Evolutionary conservation across 176 grass and related monocot species (phyloP).

Genomic region (Oryza meyeriana): DNA sequence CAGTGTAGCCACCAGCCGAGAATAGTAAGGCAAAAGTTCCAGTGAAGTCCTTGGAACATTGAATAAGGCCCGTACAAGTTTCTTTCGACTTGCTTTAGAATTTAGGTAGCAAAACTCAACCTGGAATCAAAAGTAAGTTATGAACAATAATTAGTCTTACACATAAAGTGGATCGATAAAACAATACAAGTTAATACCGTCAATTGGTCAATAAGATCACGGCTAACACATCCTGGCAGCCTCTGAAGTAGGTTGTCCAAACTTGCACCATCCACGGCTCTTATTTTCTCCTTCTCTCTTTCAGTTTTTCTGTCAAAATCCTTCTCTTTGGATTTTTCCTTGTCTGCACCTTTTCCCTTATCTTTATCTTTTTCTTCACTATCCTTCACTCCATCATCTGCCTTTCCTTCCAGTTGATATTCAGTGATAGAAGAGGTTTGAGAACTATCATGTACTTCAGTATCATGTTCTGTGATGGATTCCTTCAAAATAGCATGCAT

Average conservation of each 20-base stretch:
- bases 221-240: constrained; percentile 89
- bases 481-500: constrained; percentile 53
- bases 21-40: constrained; percentile 96
- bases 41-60: constrained; percentile 91
- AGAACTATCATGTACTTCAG: constrained; percentile 51
- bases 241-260: constrained; percentile 88
- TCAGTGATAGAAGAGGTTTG: constrained; percentile 53
- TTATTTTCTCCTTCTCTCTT: constrained; percentile 89
- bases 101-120: constrained; percentile 99
- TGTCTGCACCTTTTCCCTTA: constrained; percentile 68
- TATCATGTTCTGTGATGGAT: constrained; percentile 54
- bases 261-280: constrained; percentile 68
- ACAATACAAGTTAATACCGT: constrained; percentile 50
- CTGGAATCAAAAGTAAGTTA: constrained; percentile 44
- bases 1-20: constrained; percentile 85
- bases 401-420: constrained; percentile 56
- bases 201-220: constrained; percentile 97
- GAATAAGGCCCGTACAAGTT: constrained; percentile 79
- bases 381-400: constrained; percentile 60
- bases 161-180: constrained; percentile 7
- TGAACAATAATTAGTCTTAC: constrained; percentile 19
- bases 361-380: constrained; percentile 77
- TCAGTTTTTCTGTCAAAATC: constrained; percentile 84
- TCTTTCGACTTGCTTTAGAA: constrained; percentile 97
- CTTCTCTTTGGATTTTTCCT: constrained; percentile 77